These are phyloP conservation scores for Neopestalotiopsis sp. DNA, from an alignment of 2,329 filamentous ascomycete species.

Conservation along the genomic window DNA sequence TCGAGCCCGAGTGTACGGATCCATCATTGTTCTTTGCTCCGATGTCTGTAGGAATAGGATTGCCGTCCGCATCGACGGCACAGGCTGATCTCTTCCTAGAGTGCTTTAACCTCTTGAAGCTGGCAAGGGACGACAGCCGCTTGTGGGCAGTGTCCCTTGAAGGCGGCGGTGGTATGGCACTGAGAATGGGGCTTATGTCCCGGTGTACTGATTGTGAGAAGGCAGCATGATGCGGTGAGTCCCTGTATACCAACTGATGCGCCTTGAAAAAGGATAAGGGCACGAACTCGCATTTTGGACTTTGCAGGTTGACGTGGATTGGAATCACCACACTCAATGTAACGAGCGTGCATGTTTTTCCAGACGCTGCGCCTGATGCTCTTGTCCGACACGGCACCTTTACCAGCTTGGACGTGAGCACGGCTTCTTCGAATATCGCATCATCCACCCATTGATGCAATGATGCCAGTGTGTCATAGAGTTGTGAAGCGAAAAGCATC, in stretches of 20 bases:
- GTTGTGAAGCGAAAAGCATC: slow-evolving; percentile 47
- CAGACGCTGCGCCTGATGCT: slow-evolving; percentile 19
- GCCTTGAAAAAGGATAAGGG: slow-evolving; percentile 70
- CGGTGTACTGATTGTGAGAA: slow-evolving; percentile 66
- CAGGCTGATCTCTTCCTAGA: slow-evolving; percentile 21
- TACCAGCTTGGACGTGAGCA: slow-evolving; percentile 43
- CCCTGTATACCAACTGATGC: slow-evolving; percentile 66
- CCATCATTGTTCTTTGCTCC: slow-evolving; percentile 28
- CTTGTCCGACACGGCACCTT: slow-evolving; percentile 41
- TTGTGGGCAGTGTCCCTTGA: slow-evolving; percentile 23
- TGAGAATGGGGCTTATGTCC: slow-evolving; percentile 60
- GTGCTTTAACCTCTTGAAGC: slow-evolving; percentile 16
- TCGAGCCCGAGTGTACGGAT: slow-evolving; percentile 36
- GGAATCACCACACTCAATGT: slow-evolving; percentile 66
- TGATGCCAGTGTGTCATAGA: slow-evolving; percentile 44
- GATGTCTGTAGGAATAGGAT: slow-evolving; percentile 32
- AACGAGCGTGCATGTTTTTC: slow-evolving; percentile 45
- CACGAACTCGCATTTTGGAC: slow-evolving; percentile 60
- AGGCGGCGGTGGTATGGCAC: slow-evolving; percentile 32
- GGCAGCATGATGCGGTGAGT: slow-evolving; percentile 57
- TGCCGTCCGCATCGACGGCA: slow-evolving; percentile 35
- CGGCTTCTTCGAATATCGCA: slow-evolving; percentile 46
- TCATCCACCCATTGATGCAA: slow-evolving; percentile 45
- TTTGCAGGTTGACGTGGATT: slow-evolving; percentile 59
- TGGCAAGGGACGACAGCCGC: slow-evolving; percentile 14